Conservation (phyloP, 1,284 basidiomycete genomes). For the Quambalaria eucalypti region DNA sequence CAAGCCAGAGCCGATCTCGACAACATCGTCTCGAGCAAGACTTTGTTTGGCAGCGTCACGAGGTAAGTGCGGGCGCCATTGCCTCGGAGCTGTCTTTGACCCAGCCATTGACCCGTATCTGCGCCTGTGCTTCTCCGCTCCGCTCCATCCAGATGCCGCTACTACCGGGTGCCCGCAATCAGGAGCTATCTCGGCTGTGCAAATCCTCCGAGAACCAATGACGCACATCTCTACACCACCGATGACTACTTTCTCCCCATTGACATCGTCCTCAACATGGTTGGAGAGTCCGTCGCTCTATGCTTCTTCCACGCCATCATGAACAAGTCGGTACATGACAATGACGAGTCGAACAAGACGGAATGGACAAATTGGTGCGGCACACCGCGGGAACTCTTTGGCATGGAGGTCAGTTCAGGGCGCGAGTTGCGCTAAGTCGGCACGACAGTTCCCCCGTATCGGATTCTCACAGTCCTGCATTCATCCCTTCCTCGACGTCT, state of each 20-base stretch:
- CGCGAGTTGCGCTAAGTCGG: not conserved
- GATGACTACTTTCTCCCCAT: conserved; percentile 76
- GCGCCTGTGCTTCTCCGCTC: not conserved
- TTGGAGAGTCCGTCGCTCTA: conserved; percentile 77
- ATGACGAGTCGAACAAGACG: conserved; percentile 66
- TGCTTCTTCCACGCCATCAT: conserved; percentile 88
- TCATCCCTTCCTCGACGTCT: too few species aligned
- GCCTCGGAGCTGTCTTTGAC: not conserved
- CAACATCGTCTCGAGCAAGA: conserved; percentile 67
- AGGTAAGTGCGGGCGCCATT: conserved; percentile 63
- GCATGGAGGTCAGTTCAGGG: conserved; percentile 45
- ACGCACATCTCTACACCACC: conserved; percentile 61
- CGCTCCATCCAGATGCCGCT: conserved; percentile 54
- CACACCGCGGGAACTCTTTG: conserved; percentile 52
- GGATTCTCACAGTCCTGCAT: too few species aligned
- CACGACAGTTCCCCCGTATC: not conserved
- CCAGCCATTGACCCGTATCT: not conserved
- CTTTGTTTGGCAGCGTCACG: conserved; percentile 82
- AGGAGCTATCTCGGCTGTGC: conserved; percentile 49
- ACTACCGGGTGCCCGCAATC: conserved; percentile 50
- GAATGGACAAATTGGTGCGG: conserved; percentile 93
- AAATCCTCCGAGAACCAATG: conserved; percentile 49
- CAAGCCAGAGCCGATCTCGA: conserved; percentile 56
- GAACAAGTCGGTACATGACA: conserved; percentile 61
- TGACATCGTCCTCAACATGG: conserved; percentile 90